Evolutionary conservation across 352 stramenopile species (phyloP), one percentile per base, ranked within the genome.

Genomic region (Globisporangium nunn): DNA sequence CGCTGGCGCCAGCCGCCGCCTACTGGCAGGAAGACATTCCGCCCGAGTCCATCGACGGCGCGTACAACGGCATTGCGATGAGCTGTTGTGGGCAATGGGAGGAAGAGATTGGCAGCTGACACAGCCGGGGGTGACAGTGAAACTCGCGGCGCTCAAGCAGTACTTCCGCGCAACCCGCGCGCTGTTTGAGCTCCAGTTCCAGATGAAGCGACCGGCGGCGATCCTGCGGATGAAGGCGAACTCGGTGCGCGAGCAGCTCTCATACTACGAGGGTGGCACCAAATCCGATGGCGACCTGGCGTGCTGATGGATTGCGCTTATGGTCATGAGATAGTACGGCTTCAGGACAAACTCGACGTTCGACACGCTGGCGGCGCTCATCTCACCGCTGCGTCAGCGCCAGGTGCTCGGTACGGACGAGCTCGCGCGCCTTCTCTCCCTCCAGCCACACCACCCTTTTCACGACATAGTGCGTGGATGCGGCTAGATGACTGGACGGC

Each of bases 191-290:
- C 70, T 87, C 48, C 81, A 91, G 50, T 87, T 74, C 50, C 76
- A 88, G 58, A 74, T 84, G 66, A 91, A 87, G 63, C 66, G 81
- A 18, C 81, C 78, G 1, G 75, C 73, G 17, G 81, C 78, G 12
- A 86, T 91, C 40, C 59, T 91, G 39, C 83, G 86, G 63, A 88
- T 85, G 64, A 90, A 88, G 49, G 50, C 68, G 11, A 91, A 82
- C 46, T 63, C 67, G 47, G 76, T 88, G 39, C 61, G 70, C 29
- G 11, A 3, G 23, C 23, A 23, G 23, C 23, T 23, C 23, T 23
- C 23, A 23, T 23, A 23, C 23, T 23, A 23, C 23, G 23, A 23
- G 23, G 23, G 23, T 23, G 23, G 23, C 23, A 1, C 23, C 23
- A 23, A 23, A 23, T 23, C 23, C 23, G 23, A 23, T 23, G 23